Base-by-base conservation (phyloP, 305 asterid species). In the Lippia alba region DNA sequence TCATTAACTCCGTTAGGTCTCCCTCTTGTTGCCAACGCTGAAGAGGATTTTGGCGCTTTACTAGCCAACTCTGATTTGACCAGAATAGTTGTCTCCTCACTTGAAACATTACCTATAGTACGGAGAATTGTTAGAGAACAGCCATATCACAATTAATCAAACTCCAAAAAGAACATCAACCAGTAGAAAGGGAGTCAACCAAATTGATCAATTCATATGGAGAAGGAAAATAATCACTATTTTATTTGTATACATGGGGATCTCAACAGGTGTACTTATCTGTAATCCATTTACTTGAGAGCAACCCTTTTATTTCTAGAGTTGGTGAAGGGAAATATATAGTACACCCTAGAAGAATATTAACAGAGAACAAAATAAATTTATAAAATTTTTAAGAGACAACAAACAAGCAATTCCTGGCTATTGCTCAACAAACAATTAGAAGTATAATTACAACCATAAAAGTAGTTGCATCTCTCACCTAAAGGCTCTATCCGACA, bases 21-120 rank as follows among this genome's bases (percentile, higher is more conserved):
- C 40, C 66, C 81, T 80, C 71, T 71, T 78, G 85, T 76, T 45
- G 74, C 70, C 66, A 89, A 81, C 57, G 79, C 71, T 50, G 87
- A 61, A 69, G 85, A 76, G 72, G 74, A 72, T 61, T 77, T 83
- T 53, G 73, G 74, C 70, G 65, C 75, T 75, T 84, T 69, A 58
- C 81, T 82, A 75, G 67, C 77, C 71, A 74, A 61, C 62, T 76
- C 82, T 53, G 74, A 60, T 75, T 76, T 82, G 59, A 81, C 78
- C 32, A 70, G 78, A 74, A 74, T 66, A 68, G 30, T 76, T 61
- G 41, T 74, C 73, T 78, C 83, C 64, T 45, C 72, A 69, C 78
- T 74, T 34, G 83, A 51, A 12, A 76, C 48, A 40, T 58, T 70
- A 80, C 83, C 82, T 78, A 76, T 44, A 76, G 64, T 34, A 70